Evolutionary conservation across 805 yeast genomes (phyloP).

Genomic region (Pichia nakasei): DNA sequence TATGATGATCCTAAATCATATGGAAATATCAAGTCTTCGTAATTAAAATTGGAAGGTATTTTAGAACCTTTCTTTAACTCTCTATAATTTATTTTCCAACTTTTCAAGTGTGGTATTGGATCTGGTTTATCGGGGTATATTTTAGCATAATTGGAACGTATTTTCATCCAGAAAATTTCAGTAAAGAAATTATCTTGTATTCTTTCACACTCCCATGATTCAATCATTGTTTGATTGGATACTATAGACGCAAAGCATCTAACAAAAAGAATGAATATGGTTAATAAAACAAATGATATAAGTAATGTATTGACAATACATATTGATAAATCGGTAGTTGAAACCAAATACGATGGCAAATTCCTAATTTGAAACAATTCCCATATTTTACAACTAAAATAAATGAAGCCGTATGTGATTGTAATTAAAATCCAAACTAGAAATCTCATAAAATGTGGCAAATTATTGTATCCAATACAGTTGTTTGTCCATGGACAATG

Average conservation of each 20-base stretch:
- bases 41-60: conserved; percentile 32
- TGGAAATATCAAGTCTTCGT: conserved; percentile 72
- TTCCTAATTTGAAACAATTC: conserved; percentile 40
- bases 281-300: conserved; percentile 48
- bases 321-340: conserved; percentile 43
- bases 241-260: conserved; percentile 52
- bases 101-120: conserved; percentile 34
- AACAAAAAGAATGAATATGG: conserved; percentile 49
- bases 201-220: conserved; percentile 86
- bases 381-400: conserved; percentile 32
- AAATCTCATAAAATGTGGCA: conserved; percentile 76
- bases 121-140: conserved; percentile 25
- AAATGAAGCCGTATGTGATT: conserved; percentile 37
- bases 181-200: conserved; percentile 55
- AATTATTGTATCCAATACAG: conserved; percentile 74
- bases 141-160: conserved; percentile 34
- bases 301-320: conserved; percentile 48
- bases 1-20: conserved; percentile 58
- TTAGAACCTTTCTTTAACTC: conserved; percentile 12
- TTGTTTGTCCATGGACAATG: conserved; percentile 92
- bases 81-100: conserved; percentile 33
- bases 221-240: conserved; percentile 81
- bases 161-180: conserved; percentile 43
- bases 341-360: conserved; percentile 48
- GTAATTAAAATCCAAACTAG: conserved; percentile 53